Percentiles rank a stretch among this genome's conserved stretches.
Evolutionary conservation across 2,329 filamentous ascomycete genomes (phyloP).

Genomic region (Diaporthe vexans): DNA sequence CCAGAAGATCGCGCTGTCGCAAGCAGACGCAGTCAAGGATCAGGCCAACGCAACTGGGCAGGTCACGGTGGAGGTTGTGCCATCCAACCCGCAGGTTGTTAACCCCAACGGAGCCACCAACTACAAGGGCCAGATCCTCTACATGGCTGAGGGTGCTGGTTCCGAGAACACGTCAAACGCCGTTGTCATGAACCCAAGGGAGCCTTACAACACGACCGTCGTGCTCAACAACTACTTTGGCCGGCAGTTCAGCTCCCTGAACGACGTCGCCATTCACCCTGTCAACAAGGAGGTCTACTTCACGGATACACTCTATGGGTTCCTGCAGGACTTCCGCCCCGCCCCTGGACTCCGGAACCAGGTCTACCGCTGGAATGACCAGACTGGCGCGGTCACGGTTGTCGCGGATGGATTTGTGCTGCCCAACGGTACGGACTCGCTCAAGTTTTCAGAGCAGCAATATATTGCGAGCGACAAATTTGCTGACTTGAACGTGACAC

Average conservation of each 20-base stretch:
- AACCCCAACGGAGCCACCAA: slow-evolving; percentile 68
- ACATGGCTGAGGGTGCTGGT: slow-evolving; percentile 65
- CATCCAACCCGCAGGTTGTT: slow-evolving; percentile 58
- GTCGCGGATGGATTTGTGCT: slow-evolving; percentile 70
- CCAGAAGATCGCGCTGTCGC: slow-evolving; percentile 62
- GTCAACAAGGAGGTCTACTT: slow-evolving; percentile 73
- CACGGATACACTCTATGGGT: slow-evolving; percentile 73
- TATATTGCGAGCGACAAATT: neutral
- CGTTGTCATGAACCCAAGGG: slow-evolving; percentile 58
- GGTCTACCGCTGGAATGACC: slow-evolving; percentile 69
- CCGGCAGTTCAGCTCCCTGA: slow-evolving; percentile 71
- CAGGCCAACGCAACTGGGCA: slow-evolving; percentile 54
- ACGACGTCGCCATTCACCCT: slow-evolving; percentile 69
- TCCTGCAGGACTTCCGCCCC: slow-evolving; percentile 69
- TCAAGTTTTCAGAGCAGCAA: too few species aligned
- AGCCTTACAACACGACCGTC: slow-evolving; percentile 66
- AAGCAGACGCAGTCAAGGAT: slow-evolving; percentile 57
- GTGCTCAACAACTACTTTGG: slow-evolving; percentile 73
- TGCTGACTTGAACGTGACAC: neutral
- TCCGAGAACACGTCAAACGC: slow-evolving; percentile 55
- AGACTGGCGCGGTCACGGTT: slow-evolving; percentile 64
- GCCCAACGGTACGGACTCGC: slow-evolving; percentile 61
- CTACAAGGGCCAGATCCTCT: slow-evolving; percentile 63
- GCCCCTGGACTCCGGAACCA: slow-evolving; percentile 67
- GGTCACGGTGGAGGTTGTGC: slow-evolving; percentile 58